Evolutionary conservation across 192 early-diverging fungal genomes (phyloP), one percentile per base, ranked within the genome.

Genomic region (Mortierella hygrophila): DNA sequence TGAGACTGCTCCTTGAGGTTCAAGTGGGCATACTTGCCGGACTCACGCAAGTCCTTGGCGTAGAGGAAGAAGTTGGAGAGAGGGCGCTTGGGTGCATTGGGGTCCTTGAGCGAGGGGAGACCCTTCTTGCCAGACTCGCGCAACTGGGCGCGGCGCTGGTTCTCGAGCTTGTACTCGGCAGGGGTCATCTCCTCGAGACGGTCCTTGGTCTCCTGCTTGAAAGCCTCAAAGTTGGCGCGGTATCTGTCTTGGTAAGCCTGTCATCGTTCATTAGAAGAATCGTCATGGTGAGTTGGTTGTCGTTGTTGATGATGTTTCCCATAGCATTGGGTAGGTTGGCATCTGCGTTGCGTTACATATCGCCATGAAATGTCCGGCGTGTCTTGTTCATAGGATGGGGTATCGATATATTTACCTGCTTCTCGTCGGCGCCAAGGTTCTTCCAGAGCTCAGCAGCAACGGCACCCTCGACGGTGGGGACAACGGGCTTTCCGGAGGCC

Each of bases 391-490:
- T 38, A 41, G 69, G 29, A 41, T 68, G 32, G 38, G 35, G 38
- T 21, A 32, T 70, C 60, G 29, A 32, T 29, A 4, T 65, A 52
- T 68, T 46, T 80, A 85, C 83, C 83, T 85, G 78, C 78, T 85
- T 85, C 70, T 85, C 78, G 20, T 42, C 77, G 37, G 44, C n/a
- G 52, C 73, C 75, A 60, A 85, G 78, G 63, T 80, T 69, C 78
- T 85, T 85, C 83, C 83, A 85, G 70, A 75, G 74, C 47, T 78
- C 74, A 18, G 83, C 77, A 49, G 83, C 83, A 68, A 79, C n/a
- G 38, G 78, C 83, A 26, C 83, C 83, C 78, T 85, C 83, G 46
- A 80, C 83, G 46, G 83, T 85, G 32, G 83, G 83, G 52, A 85
- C 83, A n/a, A 85, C 83, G 26, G 77, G 68, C 73, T 75, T 79